phyloP scores from a whole-genome alignment of 2,329 filamentous ascomycete genomes.

The Escovopsis sp. region DNA sequence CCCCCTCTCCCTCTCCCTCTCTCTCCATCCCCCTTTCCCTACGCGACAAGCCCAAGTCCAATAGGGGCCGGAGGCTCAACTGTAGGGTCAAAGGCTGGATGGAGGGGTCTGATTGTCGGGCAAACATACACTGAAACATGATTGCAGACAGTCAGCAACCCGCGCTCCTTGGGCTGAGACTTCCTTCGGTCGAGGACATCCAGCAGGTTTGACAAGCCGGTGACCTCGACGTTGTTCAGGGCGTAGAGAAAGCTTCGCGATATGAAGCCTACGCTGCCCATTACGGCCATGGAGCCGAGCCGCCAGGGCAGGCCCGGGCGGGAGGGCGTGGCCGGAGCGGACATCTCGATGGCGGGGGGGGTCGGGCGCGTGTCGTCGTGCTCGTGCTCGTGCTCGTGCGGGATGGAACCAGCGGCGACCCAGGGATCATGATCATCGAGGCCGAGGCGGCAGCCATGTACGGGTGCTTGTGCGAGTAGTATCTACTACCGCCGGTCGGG shows the following conservation, averaged over 20 bases:
- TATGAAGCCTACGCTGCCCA: slow-evolving; percentile 56
- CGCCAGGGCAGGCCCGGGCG: slow-evolving; percentile 55
- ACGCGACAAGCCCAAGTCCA: no score
- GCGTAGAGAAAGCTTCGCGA: slow-evolving; percentile 62
- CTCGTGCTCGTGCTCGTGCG: not conserved
- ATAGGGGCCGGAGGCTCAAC: no score
- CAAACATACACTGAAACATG: slow-evolving; percentile 24
- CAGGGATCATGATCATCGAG: not conserved
- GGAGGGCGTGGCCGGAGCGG: slow-evolving; percentile 11
- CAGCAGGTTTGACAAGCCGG: slow-evolving; percentile 62
- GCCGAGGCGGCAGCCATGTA: no score
- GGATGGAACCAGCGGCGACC: not conserved
- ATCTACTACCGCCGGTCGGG: not conserved
- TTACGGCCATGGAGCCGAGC: slow-evolving; percentile 53
- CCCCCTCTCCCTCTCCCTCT: no score
- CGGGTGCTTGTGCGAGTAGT: not conserved
- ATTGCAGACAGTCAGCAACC: slow-evolving; percentile 57
- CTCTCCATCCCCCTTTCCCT: no score
- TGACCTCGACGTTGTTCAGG: slow-evolving; percentile 59
- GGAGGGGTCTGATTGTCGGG: not conserved
- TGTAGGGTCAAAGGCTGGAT: not conserved
- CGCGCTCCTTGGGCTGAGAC: slow-evolving; percentile 50
- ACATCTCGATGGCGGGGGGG: slow-evolving; percentile 7
- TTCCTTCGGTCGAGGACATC: slow-evolving; percentile 58
- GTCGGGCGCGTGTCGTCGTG: not conserved